These are phyloP conservation scores for Picea engelmannii DNA, from an alignment of 83 land plant genomes.

Conservation along the genomic window DNA sequence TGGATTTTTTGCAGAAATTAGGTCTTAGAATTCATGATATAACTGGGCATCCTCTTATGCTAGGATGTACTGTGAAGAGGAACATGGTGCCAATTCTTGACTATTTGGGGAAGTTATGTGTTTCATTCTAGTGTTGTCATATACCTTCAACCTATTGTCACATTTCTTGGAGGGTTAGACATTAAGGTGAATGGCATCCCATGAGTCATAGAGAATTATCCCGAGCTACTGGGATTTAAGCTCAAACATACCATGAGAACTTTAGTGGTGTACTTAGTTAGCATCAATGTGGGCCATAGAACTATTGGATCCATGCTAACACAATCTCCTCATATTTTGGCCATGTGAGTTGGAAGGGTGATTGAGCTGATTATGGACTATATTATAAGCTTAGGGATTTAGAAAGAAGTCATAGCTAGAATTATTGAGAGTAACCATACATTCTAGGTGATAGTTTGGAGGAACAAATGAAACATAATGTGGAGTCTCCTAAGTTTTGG, in stretches of 20 bases:
- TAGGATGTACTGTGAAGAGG: constrained; percentile 81
- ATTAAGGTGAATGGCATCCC: constrained; percentile 16
- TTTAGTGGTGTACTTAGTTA: constrained; percentile 48
- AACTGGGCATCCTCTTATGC: constrained; percentile 62
- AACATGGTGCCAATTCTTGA: constrained; percentile 81
- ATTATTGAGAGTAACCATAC: constrained; percentile 47
- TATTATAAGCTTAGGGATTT: constrained; percentile 36
- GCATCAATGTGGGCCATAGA: constrained; percentile 42
- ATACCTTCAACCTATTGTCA: constrained; percentile 46
- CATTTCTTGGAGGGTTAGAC: constrained; percentile 47
- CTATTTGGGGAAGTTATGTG: constrained; percentile 68
- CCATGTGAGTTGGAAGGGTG: constrained; percentile 48
- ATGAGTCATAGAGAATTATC: no score
- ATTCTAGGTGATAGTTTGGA: constrained; percentile 51
- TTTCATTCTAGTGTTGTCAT: constrained; percentile 63
- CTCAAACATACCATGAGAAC: constrained; percentile 63
- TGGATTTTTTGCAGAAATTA: constrained; percentile 71
- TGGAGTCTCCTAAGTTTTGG: constrained; percentile 42
- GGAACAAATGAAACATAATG: constrained; percentile 38
- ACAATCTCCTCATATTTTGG: constrained; percentile 44
- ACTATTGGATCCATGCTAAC: constrained; percentile 55
- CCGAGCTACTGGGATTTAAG: constrained; percentile 40
- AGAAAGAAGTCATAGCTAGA: constrained; percentile 34
- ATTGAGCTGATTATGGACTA: constrained; percentile 50
- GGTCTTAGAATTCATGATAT: constrained; percentile 74